Evolutionary conservation across 2,329 filamentous ascomycete species (phyloP), one percentile per base, ranked within the genome.

Genomic region (Cadophora sp.): DNA sequence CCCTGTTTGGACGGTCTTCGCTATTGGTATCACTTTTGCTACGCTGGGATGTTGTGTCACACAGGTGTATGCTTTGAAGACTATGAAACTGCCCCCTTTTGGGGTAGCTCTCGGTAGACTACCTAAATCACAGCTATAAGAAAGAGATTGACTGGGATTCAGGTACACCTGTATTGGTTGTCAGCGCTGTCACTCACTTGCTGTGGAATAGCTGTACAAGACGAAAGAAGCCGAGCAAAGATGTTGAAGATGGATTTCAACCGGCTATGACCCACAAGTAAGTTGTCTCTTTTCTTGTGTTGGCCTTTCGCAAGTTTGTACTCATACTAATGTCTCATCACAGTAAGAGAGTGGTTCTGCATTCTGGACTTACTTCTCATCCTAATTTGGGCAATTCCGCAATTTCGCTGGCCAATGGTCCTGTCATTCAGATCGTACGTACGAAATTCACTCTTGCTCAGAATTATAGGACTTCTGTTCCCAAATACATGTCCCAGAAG

Each of bases 101-200:
- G 59, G 43, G 1, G 45, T 61, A 9, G 41, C 59, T 50, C 59
- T 61, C 20, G 59, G 56, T 59, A 47, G 3, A 39, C 18, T 14
- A 20, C 30, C n/a, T n/a, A 18, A 2, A 1, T 8, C 24, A 55
- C 11, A 5, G 36, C 4, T 55, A 8, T 7, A 3, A 24, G 20
- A 16, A 30, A 3, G 18, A 18, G 9, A 22, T n/a, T 39, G 20
- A 58, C 18, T 24, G 22, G 14, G 50, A 14, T 7, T 36, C 59
- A 51, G 63, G 64, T 9, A 66, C 64, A 11, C 64, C 64, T 14
- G 59, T 66, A 33, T 47, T 66, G 36, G 64, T 62, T 2, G 51
- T 62, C 24, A 43, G 36, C 51, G 63, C 59, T 22, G 36, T 63
- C 39, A 61, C 51, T 14, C 59, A 66, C 47, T 65, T 56, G 24